A percentile compares a stretch with the other conserved stretches of the same genome.
These are phyloP conservation scores for Akanthomyces lecanii DNA, from an alignment of 2,329 filamentous ascomycete genomes.

Conservation along the genomic window DNA sequence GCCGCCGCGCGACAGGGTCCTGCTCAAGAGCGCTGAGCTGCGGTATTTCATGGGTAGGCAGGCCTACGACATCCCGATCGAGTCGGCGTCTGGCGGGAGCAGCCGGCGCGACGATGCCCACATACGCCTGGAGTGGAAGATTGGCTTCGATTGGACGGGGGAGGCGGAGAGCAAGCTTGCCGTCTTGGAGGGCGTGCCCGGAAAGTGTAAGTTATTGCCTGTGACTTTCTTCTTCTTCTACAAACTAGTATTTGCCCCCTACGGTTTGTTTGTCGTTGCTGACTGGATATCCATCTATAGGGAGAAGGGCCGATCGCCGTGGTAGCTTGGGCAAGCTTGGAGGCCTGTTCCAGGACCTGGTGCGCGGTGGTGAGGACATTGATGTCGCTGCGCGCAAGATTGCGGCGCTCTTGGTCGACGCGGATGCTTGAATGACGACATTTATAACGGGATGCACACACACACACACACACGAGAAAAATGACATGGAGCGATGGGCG, in stretches of 20 bases:
- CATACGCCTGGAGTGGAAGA: constrained; percentile 57
- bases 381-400: constrained; percentile 55
- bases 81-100: constrained; percentile 28
- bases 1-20: constrained; percentile 12
- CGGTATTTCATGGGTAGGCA: constrained; percentile 51
- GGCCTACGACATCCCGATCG: constrained; percentile 42
- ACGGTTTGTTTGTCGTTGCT: neutral
- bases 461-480: neutral
- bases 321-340: constrained; percentile 56
- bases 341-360: constrained; percentile 55
- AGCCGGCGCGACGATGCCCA: constrained; percentile 34
- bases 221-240: no score
- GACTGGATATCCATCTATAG: constrained; percentile 33
- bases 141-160: constrained; percentile 68
- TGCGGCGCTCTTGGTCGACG: constrained; percentile 50
- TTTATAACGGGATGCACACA: constrained; percentile 2
- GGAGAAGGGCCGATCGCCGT: constrained; percentile 56
- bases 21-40: constrained; percentile 38
- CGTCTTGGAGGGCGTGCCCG: constrained; percentile 53
- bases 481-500: constrained; percentile 8
- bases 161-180: constrained; percentile 59
- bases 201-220: constrained; percentile 52
- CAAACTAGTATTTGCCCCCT: no score
- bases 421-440: neutral
- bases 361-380: constrained; percentile 52